Conservation (phyloP, 768 basidiomycete genomes). For the Trametes villosa region DNA sequence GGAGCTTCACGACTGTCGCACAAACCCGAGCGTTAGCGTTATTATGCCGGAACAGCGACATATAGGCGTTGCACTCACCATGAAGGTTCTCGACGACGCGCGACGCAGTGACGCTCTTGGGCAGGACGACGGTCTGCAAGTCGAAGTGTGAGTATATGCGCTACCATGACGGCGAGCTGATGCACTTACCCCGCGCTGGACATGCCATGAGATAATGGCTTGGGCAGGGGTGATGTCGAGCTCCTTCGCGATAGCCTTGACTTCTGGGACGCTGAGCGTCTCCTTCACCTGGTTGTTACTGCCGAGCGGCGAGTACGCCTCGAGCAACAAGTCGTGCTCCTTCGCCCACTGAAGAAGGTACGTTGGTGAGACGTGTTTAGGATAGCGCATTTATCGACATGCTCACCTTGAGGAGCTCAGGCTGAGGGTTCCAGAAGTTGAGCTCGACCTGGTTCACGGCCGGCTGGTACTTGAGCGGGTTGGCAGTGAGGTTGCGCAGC, state of each 20-base stretch:
- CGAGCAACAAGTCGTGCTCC: slow-evolving; percentile 63
- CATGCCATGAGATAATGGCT: slow-evolving; percentile 75
- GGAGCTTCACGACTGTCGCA: slow-evolving; percentile 37
- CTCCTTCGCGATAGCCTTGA: slow-evolving; percentile 60
- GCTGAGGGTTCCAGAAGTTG: slow-evolving; percentile 78
- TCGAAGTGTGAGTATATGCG: background rate
- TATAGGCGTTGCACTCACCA: slow-evolving; percentile 39
- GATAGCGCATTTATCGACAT: background rate
- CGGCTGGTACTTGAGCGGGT: slow-evolving; percentile 60
- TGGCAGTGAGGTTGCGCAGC: slow-evolving; percentile 65
- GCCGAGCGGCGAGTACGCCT: slow-evolving; percentile 81
- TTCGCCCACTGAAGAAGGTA: slow-evolving; percentile 60
- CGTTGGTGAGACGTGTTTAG: background rate
- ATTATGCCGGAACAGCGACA: background rate
- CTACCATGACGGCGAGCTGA: background rate
- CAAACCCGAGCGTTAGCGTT: background rate
- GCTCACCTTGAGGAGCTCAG: slow-evolving; percentile 65
- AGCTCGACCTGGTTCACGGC: slow-evolving; percentile 84
- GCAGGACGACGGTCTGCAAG: slow-evolving; percentile 65
- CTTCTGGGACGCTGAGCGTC: slow-evolving; percentile 61
- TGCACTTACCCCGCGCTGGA: slow-evolving; percentile 70
- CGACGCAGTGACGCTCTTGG: slow-evolving; percentile 75
- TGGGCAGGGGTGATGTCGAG: slow-evolving; percentile 77
- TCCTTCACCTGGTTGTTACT: slow-evolving; percentile 60
- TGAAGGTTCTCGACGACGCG: slow-evolving; percentile 73